A percentile compares a stretch with the other conserved stretches of the same genome.
phyloP scores from a whole-genome alignment of 176 grass and related monocot species.

The Thalia dealbata region DNA sequence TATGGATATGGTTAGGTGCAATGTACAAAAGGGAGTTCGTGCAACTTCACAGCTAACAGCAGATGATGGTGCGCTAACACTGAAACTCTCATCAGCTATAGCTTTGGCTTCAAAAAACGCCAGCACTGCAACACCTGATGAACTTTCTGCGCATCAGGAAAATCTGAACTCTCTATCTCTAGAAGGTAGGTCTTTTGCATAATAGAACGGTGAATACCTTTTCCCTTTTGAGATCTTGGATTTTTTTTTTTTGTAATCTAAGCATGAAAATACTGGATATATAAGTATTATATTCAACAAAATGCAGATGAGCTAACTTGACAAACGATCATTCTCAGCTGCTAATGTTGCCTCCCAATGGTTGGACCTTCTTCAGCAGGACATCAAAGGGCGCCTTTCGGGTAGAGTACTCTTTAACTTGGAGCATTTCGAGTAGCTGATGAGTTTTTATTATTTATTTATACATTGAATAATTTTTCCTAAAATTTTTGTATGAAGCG shows the following conservation, averaged over 20 bases:
- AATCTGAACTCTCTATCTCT: slow-evolving; percentile 54
- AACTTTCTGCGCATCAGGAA: slow-evolving; percentile 43
- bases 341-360: slow-evolving; percentile 79
- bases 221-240: neutral
- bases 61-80: slow-evolving; percentile 29
- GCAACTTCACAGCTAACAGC: neutral
- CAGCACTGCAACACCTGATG: slow-evolving; percentile 29
- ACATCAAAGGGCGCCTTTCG: slow-evolving; percentile 87
- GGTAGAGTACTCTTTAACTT: slow-evolving; percentile 34
- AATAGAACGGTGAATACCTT: neutral
- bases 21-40: neutral
- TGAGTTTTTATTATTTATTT: slow-evolving; percentile 24
- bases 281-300: neutral
- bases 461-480: neutral
- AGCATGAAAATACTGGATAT: no score
- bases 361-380: slow-evolving; percentile 85
- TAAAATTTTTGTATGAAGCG: slow-evolving; percentile 6
- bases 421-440: slow-evolving; percentile 23
- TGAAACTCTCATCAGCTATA: slow-evolving; percentile 53
- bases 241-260: neutral
- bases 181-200: slow-evolving; percentile 33
- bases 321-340: slow-evolving; percentile 34
- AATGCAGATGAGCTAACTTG: slow-evolving; percentile 2
- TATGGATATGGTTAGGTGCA: slow-evolving; percentile 5
- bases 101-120: slow-evolving; percentile 39